Percentiles rank a stretch among this genome's conserved stretches.
These are phyloP conservation scores for Pelargonium myrrhifolium DNA, from an alignment of 441 rosid species.

Conservation along the genomic window DNA sequence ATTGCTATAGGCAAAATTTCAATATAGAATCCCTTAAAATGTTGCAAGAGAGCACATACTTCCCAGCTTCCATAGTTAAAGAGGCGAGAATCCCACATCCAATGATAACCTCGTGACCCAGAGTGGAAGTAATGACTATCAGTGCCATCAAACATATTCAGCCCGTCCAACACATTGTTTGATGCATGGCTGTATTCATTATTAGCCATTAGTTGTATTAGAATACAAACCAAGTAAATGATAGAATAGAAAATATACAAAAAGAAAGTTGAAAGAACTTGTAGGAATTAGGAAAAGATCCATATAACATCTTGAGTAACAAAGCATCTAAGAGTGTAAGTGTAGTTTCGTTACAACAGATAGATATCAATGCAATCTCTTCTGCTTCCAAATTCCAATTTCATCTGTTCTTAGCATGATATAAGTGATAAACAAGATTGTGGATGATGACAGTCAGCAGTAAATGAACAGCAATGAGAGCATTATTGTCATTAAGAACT, in stretches of 20 bases:
- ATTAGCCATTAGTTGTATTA: conserved; percentile 16
- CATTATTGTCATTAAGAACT: not conserved
- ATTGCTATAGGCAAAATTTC: conserved; percentile 8
- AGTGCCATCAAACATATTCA: conserved; percentile 97
- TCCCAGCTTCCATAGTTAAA: conserved; percentile 98
- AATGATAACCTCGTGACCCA: conserved; percentile 79
- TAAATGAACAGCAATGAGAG: conserved; percentile 1
- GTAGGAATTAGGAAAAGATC: not conserved
- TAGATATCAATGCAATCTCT: not conserved
- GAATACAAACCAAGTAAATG: not conserved
- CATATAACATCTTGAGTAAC: not conserved
- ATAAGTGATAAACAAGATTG: not conserved
- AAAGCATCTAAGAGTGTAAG: not conserved
- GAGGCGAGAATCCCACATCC: conserved; percentile 99
- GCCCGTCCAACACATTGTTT: conserved; percentile 82
- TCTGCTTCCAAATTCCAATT: not conserved
- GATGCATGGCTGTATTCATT: conserved; percentile 72
- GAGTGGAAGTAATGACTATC: conserved; percentile 91
- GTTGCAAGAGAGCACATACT: conserved; percentile 34
- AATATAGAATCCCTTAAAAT: conserved; percentile 5
- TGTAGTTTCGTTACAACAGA: not conserved
- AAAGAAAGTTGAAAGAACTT: not conserved
- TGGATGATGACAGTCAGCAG: not conserved
- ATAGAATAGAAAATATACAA: not conserved
- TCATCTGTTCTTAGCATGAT: conserved; percentile 8